Evolutionary conservation across 2,329 filamentous ascomycete genomes (phyloP), one percentile per base, ranked within the genome.

Genomic region (Pseudofabraea citricarpa): DNA sequence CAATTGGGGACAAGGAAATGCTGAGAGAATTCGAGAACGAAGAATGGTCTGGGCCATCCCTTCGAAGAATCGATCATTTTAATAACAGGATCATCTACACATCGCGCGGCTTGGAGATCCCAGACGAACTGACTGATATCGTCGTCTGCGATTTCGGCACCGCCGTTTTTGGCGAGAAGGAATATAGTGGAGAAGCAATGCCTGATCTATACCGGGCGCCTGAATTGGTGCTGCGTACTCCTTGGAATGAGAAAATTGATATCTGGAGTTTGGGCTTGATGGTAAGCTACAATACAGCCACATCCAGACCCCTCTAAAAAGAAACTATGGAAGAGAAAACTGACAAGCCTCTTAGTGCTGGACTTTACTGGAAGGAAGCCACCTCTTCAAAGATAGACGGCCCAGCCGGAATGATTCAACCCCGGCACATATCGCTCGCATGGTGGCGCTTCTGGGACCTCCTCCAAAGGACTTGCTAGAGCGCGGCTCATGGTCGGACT

Each of bases 381-480:
- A 48, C 6, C 13, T 51, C 15, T 51, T 48, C 36, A 32, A 21
- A 6, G 46, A 29, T 15, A 21, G 33, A 41, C 23, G 24, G 19
- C 19, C 33, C 9, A 43, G 26, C 21, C 37, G 27, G 22, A 37
- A 46, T 23, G 10, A 12, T 22, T 69, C 69, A 27, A 53, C 60
- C 52, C 53, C 64, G 27, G 35, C 54, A 39, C 63, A 70, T 43
- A 42, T 71, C 6, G 64, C 66, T 3, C 57, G 68, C 49, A 71
- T 71, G 57, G 65, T 67, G 40, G 63, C 59, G 13, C 56, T 70
- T 44, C 50, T 70, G 3, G 66, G 66, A n/a, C 58, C 56, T 27
- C 64, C 66, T 8, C 65, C 62, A 40, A 57, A 49, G 39, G 56
- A 61, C 39, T 35, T 69, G 4, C 22, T 49, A 13, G 3, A 10